Base-by-base conservation (phyloP, 257 asterid genomes). In the Datura wrightii region DNA sequence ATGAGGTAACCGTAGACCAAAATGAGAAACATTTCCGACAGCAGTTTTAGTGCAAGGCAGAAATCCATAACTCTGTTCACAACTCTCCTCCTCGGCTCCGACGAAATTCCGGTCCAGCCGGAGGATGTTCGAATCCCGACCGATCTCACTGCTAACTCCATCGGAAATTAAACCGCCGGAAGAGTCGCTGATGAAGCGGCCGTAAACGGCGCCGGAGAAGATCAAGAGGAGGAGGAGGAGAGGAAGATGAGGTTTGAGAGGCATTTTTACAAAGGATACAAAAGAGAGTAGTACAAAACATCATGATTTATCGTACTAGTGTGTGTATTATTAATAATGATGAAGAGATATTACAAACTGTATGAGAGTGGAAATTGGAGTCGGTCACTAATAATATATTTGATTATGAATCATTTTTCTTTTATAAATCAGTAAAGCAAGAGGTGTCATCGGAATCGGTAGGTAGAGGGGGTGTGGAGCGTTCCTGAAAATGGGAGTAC, bases 51-150 rank as follows among this genome's bases (percentile, higher is more conserved):
- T 93, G 88, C 99, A 96, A 6, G 99, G 99, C 89, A 96, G 11
- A 89, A 96, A 92, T 0, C 99, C 99, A 79, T 94, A 96, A 8
- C 94, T 91, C 93, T 94, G 94, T 88, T 93, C 98, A 76, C 98
- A 95, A 63, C 89, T 19, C 89, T n/a, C n/a, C n/a, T 88, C 93
- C 86, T 84, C n/a, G n/a, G n/a, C n/a, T n/a, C n/a, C n/a, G n/a
- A n/a, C n/a, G n/a, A n/a, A n/a, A n/a, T n/a, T n/a, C n/a, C n/a
- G n/a, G 0, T 53, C 53, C 34, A 89, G 86, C 85, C 88, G 92
- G 88, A 92, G 58, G n/a, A 88, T 3, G 36, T 80, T 39, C 14
- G 24, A 44, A 19, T 81, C 78, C 6, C 13, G 42, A 36, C 82
- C 8, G 60, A 41, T 71, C 37, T 44, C 65, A 16, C 52, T 39